Conservation (phyloP, 2,329 filamentous ascomycete genomes). For the Coniochaeta prunicola region DNA sequence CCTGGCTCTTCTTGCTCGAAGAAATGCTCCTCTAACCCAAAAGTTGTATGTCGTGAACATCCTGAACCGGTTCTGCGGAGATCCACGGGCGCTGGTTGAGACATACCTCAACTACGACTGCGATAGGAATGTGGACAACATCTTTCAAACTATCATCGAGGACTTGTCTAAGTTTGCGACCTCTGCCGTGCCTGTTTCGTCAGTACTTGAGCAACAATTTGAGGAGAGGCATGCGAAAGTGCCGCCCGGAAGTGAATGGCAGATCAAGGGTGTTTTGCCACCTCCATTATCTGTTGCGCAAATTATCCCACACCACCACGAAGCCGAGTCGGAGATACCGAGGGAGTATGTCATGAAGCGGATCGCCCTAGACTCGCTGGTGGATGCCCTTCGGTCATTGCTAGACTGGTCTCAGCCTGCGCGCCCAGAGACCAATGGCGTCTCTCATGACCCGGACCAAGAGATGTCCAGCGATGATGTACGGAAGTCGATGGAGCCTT, state of each 20-base stretch:
- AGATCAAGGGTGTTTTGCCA: constrained; percentile 75
- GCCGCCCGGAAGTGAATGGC: constrained; percentile 67
- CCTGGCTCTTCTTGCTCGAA: constrained; percentile 80
- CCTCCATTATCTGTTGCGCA: constrained; percentile 77
- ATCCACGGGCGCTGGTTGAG: constrained; percentile 85
- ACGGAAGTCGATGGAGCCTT: constrained; percentile 71
- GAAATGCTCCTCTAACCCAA: constrained; percentile 78
- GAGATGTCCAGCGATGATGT: constrained; percentile 47
- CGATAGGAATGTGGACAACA: constrained; percentile 90
- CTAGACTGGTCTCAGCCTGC: constrained; percentile 78
- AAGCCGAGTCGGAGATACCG: constrained; percentile 68
- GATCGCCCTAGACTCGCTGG: constrained; percentile 77
- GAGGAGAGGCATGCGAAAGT: constrained; percentile 67
- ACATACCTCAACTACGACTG: constrained; percentile 98
- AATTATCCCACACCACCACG: constrained; percentile 53
- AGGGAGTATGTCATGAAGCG: constrained; percentile 90
- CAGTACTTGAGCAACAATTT: constrained; percentile 76
- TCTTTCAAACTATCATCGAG: constrained; percentile 92
- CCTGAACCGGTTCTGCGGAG: constrained; percentile 73
- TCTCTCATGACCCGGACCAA: constrained; percentile 40
- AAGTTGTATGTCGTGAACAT: constrained; percentile 89
- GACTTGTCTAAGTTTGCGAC: constrained; percentile 85
- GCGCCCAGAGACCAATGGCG: constrained; percentile 52
- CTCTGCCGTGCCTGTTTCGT: constrained; percentile 65
- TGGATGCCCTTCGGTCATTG: constrained; percentile 81